Evolutionary conservation across 768 basidiomycete genomes (phyloP).

Genomic region (Lenzites betulinus): DNA sequence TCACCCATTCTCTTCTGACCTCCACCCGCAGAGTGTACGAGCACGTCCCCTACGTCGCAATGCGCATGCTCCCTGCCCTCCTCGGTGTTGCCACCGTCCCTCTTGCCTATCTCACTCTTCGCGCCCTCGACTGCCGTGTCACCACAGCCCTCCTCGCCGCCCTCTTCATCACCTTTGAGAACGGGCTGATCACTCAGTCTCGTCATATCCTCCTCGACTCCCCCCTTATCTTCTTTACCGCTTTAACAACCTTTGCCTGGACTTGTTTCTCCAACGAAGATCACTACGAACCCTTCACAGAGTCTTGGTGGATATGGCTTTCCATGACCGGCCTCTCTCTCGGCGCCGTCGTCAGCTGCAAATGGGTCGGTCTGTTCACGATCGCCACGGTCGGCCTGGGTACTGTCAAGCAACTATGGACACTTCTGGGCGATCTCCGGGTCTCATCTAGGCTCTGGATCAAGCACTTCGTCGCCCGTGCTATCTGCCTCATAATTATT

Average conservation of each 20-base stretch:
- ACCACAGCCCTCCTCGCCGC: conserved; percentile 91
- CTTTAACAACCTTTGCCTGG: conserved; percentile 85
- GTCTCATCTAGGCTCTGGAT: conserved; percentile 75
- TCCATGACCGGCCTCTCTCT: conserved; percentile 83
- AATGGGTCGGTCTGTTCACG: conserved; percentile 98
- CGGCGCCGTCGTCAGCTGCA: conserved; percentile 91
- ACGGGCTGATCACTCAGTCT: conserved; percentile 93
- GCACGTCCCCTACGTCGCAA: conserved; percentile 90
- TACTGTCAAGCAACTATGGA: conserved; percentile 87
- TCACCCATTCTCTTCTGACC: neutral
- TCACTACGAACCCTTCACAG: conserved; percentile 78
- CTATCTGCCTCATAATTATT: conserved; percentile 84
- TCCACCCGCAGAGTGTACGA: conserved; percentile 64
- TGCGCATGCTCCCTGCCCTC: conserved; percentile 93
- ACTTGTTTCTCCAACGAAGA: conserved; percentile 91
- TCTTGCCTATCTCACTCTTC: conserved; percentile 89
- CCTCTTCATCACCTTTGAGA: conserved; percentile 94
- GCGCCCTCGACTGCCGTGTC: conserved; percentile 88
- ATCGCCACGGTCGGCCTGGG: conserved; percentile 90
- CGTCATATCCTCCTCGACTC: conserved; percentile 97
- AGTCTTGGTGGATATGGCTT: conserved; percentile 93
- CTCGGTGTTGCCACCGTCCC: conserved; percentile 91
- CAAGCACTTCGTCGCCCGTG: conserved; percentile 86
- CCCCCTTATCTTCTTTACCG: conserved; percentile 98
- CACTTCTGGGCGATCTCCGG: conserved; percentile 82